Percentiles rank a stretch among this genome's conserved stretches.
Conservation (phyloP, 305 asterid species). For the Striga hermonthica region DNA sequence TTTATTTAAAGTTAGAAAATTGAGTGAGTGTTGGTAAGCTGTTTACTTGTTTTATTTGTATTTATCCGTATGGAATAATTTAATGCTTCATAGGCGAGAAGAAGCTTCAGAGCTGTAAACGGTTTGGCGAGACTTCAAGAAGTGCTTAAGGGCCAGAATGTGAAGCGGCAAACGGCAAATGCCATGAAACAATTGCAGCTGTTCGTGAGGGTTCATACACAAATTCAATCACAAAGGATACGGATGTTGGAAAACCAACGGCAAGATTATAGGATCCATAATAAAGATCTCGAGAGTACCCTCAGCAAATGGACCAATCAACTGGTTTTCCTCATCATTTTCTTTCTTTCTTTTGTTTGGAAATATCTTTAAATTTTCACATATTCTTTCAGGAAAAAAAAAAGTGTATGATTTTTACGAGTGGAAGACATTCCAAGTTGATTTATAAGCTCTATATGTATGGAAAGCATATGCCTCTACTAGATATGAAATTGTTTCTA, state of each 20-base stretch:
- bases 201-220: conserved; percentile 77
- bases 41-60: too few relatives aligned
- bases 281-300: conserved; percentile 69
- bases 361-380: neutral
- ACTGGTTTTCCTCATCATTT: conserved; percentile 44
- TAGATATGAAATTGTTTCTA: neutral
- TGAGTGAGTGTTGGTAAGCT: too few relatives aligned
- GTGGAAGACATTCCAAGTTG: too few relatives aligned
- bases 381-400: neutral
- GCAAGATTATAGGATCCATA: conserved; percentile 47
- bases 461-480: neutral
- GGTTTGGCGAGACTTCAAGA: conserved; percentile 96
- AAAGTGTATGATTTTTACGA: too few relatives aligned
- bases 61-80: neutral
- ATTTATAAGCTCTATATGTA: neutral
- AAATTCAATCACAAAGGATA: conserved; percentile 79
- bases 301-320: conserved; percentile 72
- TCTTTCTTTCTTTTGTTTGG: too few relatives aligned
- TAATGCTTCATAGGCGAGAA: conserved; percentile 59
- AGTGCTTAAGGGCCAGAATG: conserved; percentile 77
- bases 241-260: conserved; percentile 69
- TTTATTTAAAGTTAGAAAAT: too few relatives aligned
- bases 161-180: conserved; percentile 66
- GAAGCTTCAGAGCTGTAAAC: conserved; percentile 73
- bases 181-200: conserved; percentile 98